Conservation (phyloP, 345 rosid species). For the Eucalyptus caleyi region DNA sequence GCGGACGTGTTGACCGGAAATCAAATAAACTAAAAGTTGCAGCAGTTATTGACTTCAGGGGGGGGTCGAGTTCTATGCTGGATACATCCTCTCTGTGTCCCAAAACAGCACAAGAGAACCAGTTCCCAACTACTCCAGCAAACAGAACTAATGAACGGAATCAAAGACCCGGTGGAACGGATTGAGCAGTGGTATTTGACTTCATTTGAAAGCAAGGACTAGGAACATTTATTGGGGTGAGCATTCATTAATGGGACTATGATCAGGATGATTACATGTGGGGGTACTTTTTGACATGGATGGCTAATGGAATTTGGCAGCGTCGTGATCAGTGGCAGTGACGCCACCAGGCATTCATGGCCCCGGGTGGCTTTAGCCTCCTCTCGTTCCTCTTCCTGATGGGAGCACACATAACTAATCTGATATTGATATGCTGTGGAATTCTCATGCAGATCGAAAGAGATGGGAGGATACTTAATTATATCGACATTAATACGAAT, state of each 20-base stretch:
- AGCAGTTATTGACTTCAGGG: neutral
- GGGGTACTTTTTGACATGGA: neutral
- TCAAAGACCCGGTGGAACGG: neutral
- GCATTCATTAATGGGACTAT: neutral
- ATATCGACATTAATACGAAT: neutral
- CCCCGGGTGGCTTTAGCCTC: neutral
- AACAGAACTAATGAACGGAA: neutral
- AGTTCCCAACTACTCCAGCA: neutral
- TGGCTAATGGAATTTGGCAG: neutral
- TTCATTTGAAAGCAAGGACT: neutral
- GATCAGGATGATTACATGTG: neutral
- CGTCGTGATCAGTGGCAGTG: neutral
- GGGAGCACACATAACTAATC: neutral
- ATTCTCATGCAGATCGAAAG: neutral
- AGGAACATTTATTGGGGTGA: neutral
- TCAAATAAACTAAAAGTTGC: neutral
- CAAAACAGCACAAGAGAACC: neutral
- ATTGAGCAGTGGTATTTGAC: neutral
- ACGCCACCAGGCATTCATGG: neutral
- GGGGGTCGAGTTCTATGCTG: neutral
- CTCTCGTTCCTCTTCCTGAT: neutral
- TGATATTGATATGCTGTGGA: neutral
- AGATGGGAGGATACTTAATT: neutral
- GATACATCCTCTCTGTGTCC: neutral
- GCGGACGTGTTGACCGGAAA: neutral